These are phyloP conservation scores for Blastomyces percursus DNA, from an alignment of 2,329 filamentous ascomycete genomes.

Conservation along the genomic window DNA sequence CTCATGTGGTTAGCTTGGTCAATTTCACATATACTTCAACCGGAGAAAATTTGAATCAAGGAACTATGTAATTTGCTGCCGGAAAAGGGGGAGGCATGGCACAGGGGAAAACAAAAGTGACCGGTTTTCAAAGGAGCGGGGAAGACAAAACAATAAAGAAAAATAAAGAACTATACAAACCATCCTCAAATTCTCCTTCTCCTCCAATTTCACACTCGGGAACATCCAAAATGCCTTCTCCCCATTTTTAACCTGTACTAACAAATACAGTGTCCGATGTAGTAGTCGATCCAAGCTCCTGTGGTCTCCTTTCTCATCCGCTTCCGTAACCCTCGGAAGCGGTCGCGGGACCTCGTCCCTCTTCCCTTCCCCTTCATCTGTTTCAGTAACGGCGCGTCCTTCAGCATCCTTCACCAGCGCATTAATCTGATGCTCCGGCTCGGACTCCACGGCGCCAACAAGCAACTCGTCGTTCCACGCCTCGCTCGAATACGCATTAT, in stretches of 20 bases:
- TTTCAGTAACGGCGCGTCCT: slow-evolving; percentile 26
- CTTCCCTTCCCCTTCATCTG: slow-evolving; percentile 25
- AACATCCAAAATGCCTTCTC: slow-evolving; percentile 67
- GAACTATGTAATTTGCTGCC: background rate
- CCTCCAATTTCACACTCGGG: slow-evolving; percentile 58
- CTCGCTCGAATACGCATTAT: slow-evolving; percentile 60
- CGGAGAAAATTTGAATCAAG: background rate
- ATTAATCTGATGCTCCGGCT: slow-evolving; percentile 54
- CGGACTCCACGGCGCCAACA: slow-evolving; percentile 58
- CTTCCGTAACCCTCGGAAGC: slow-evolving; percentile 59
- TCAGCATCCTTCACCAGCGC: slow-evolving; percentile 66
- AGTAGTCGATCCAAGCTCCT: slow-evolving; percentile 68
- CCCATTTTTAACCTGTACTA: slow-evolving; percentile 51
- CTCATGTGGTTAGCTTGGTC: background rate
- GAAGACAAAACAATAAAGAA: background rate
- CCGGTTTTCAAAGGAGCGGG: background rate
- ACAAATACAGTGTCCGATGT: slow-evolving; percentile 73
- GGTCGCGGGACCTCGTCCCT: slow-evolving; percentile 60
- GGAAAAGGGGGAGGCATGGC: background rate
- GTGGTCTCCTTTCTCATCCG: slow-evolving; percentile 63
- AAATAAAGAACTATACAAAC: slow-evolving; percentile 43
- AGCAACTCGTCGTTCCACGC: slow-evolving; percentile 89
- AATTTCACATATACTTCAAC: too few species aligned
- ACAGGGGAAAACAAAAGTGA: background rate
- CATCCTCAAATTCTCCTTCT: slow-evolving; percentile 67